Base-by-base conservation (phyloP, 768 basidiomycete species). In the Amanita inopinata region DNA sequence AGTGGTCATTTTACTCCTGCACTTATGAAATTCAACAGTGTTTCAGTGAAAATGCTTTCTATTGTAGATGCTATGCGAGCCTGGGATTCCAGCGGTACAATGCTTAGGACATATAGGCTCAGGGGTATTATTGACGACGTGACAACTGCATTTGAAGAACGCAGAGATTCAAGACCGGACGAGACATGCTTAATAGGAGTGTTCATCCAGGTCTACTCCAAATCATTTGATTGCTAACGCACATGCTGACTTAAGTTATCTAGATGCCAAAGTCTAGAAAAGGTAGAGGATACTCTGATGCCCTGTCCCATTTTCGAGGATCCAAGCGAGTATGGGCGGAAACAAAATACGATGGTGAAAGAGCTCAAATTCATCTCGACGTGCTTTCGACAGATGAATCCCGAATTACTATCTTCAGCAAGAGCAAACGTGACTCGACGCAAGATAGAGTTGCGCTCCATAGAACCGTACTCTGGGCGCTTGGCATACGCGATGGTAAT, bases 291-390 rank as follows among this genome's bases (percentile, higher is more conserved):
- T 74, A 78, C 33, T 49, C 61, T 8, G 70, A 83, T 38, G 80
- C 77, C 12, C 58, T 86, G 34, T 46, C 62, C 32, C 57, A 64
- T 41, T 63, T 84, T 45, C 48, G 42, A 27, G 24, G 56, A 27
- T 61, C 67, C 0, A 62, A 68, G 8, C 59, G 56, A 19, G 66
- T 91, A 6, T 93, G 84, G 76, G 86, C 83, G 1, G 92, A 97
- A 62, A 91, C 80, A 0, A 97, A 97, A 59, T 93, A 93, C 57
- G 92, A 94, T 45, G 92, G 92, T 7, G 91, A 94, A 60, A 73
- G 92, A n/a, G 82, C 90, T 42, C 92, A 97, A 52, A 89, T 93
- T 19, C 92, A 97, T 54, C 73, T 91, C 17, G 67, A 80, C 53
- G 54, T 80, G 2, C 46, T 53, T 3, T 53, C 51, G 3, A 56